Percentiles rank a stretch among this genome's conserved stretches.
These are phyloP conservation scores for Linderniella brevidens DNA, from an alignment of 257 asterid species.

Conservation along the genomic window DNA sequence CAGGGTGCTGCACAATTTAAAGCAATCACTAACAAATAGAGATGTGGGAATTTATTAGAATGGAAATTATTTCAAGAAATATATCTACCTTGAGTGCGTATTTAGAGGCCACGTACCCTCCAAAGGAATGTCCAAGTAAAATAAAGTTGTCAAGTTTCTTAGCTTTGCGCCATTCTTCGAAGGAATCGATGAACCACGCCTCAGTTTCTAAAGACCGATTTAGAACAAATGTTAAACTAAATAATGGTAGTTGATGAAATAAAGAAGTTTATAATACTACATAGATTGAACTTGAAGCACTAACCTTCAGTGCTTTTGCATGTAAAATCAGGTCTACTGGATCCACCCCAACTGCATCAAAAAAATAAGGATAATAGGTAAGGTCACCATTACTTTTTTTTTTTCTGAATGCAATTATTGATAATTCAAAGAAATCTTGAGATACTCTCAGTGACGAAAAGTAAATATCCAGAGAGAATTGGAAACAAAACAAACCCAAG, in stretches of 20 bases:
- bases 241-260: neutral
- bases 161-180: slow-evolving; percentile 95
- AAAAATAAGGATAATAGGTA: neutral
- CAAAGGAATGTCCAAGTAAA: slow-evolving; percentile 94
- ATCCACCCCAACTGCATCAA: slow-evolving; percentile 94
- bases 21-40: slow-evolving; percentile 11
- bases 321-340: slow-evolving; percentile 92
- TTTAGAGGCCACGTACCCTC: slow-evolving; percentile 89
- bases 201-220: slow-evolving; percentile 53
- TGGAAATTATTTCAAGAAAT: neutral
- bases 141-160: slow-evolving; percentile 72
- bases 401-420: neutral
- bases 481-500: slow-evolving; percentile 39
- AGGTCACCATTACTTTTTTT: neutral
- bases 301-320: slow-evolving; percentile 96
- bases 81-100: slow-evolving; percentile 67
- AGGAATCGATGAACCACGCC: slow-evolving; percentile 52
- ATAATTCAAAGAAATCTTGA: neutral
- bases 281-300: slow-evolving; percentile 13
- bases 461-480: too few species aligned
- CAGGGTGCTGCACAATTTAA: slow-evolving; percentile 62
- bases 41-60: neutral
- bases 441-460: too few species aligned
- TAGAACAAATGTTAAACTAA: neutral
- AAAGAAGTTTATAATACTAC: neutral